Base-by-base conservation (phyloP, 2,329 filamentous ascomycete genomes). In the Mycocentrospora acerina region DNA sequence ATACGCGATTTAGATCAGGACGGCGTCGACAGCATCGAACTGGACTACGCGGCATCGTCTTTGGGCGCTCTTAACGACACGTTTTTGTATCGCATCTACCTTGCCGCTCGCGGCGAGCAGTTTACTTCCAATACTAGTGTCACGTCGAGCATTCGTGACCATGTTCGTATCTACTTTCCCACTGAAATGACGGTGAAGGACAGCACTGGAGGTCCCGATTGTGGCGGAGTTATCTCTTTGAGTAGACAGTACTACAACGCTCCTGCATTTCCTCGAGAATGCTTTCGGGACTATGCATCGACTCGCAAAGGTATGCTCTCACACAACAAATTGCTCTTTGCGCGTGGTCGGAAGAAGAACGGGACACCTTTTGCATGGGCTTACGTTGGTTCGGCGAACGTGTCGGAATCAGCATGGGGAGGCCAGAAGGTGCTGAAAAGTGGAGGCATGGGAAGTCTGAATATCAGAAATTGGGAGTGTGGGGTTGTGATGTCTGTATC, bases 321-420 rank as follows among this genome's bases (percentile, higher is more conserved):
- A 73, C 93, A 98, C 68, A 94, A 82, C 69, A 98, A 98, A 71
- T 74, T 89, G 7, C 39, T 57, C 2, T 59, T 62, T 8, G 62
- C 57, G n/a, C 60, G 64, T n/a, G 64, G 64, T 9, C 48, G 41
- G 24, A 54, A 46, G 12, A 54, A 38, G 16, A 54, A 66, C 42
- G 43, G 46, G 28, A 46, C 37, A 46, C 70, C 70, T 16, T 64
- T 70, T 27, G 82, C 82, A 4, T 97, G 88, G 85, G 85, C 79
- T 2, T 97, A 97, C 60, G 71, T 95, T 25, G 93, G 93, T 12
- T 95, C 88, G 55, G 88, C 89, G 7, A 98, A 98, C 68, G 70
- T 95, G 18, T 95, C 90, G 0, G 90, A 96, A 67, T 90, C 87
- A 62, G 93, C 93, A 19, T 98, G 93, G 91, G 93, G 91, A 15